Evolutionary conservation across 306 rosid genomes (phyloP), one percentile per base, ranked within the genome.

Genomic region (Rosa multiflora): DNA sequence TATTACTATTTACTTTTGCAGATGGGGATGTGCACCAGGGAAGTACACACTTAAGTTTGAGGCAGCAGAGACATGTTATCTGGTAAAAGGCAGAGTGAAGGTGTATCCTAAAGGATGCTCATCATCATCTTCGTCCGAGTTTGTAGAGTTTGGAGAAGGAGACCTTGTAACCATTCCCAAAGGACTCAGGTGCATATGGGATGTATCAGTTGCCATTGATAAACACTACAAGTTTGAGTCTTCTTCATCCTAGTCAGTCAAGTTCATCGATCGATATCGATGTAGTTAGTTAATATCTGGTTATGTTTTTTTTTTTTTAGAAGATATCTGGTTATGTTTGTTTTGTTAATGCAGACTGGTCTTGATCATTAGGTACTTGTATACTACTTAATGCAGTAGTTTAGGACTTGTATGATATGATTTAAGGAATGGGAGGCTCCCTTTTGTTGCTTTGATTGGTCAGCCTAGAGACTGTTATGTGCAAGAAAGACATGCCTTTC

Each of bases 21-120:
- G 98, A 86, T 92, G 93, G 98, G 97, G 97, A n/a, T 94, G 98
- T 46, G 90, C 97, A 3, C 94, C 98, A 1, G 98, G 98, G 64
- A 94, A 92, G 79, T 94, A 89, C 78, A 91, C 90, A 58, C 68
- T 94, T 42, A 94, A 92, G 51, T 94, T 89, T 81, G 97, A 94
- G 70, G 97, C 96, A 23, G 87, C 85, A 61, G 98, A 94, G 78
- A 94, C 92, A 40, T 94, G 97, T 70, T 94, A 94, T 76, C 73
- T 94, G 64, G 32, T 94, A 84, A 89, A 3, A 81, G 97, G 98
- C 26, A 94, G 89, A 68, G 97, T 94, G 86, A 94, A 88, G 73
- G 98, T 83, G 52, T 94, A 87, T 75, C 82, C 93, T 47, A 94
- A 90, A 84, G 94, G 96, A 74, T 37, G 67, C 14, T 42, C 49